phyloP scores from a whole-genome alignment of 2,329 filamentous ascomycete genomes.

The Elsinoe necatrix region DNA sequence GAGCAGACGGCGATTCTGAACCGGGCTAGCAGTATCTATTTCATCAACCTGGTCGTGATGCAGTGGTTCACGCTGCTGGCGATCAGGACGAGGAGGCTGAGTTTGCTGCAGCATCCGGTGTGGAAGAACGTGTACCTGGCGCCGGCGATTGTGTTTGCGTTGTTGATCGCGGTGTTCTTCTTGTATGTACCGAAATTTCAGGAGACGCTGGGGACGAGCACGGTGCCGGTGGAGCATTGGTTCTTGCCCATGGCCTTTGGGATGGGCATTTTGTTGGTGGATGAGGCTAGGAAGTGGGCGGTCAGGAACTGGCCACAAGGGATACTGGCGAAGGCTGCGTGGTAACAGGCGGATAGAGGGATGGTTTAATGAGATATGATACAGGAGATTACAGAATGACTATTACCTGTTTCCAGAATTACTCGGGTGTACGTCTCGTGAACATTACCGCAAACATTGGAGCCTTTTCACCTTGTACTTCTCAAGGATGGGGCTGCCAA shows the following conservation, averaged over 20 bases:
- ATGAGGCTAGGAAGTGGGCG: conserved; percentile 57
- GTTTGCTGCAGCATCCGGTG: conserved; percentile 65
- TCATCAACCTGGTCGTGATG: conserved; percentile 74
- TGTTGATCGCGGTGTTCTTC: conserved; percentile 59
- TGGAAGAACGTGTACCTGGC: conserved; percentile 60
- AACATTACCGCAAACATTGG: too few relatives aligned
- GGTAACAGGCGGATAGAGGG: conserved; percentile 39
- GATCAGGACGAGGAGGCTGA: conserved; percentile 50
- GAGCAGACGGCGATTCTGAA: conserved; percentile 51
- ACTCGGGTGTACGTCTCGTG: too few relatives aligned
- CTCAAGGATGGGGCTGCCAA: too few relatives aligned
- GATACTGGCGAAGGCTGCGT: conserved; percentile 52
- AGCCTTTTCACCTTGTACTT: too few relatives aligned
- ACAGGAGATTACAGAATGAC: background rate
- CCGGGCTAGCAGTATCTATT: conserved; percentile 65
- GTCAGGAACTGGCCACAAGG: conserved; percentile 53
- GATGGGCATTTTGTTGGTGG: conserved; percentile 52
- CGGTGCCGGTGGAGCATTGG: conserved; percentile 64
- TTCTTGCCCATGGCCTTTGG: conserved; percentile 70
- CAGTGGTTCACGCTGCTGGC: conserved; percentile 70
- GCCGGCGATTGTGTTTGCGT: conserved; percentile 59
- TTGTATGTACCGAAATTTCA: conserved; percentile 60
- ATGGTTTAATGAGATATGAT: background rate
- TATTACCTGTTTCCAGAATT: background rate
- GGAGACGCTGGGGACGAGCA: conserved; percentile 49